Percentiles rank a stretch among this genome's conserved stretches.
Evolutionary conservation across 1,139 yeast genomes (phyloP).

Genomic region (Candida sp.): DNA sequence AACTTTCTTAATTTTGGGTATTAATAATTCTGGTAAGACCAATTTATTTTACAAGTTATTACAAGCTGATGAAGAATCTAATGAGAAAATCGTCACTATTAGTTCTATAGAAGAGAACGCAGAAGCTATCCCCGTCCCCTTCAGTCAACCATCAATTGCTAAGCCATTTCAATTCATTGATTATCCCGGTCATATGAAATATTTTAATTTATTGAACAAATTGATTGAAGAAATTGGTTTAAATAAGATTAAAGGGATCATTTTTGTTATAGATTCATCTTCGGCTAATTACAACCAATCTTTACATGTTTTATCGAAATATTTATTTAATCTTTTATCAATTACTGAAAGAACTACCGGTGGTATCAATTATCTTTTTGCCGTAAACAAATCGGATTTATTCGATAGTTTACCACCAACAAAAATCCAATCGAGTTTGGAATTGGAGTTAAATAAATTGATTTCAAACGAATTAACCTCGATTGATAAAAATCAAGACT

Average conservation of each 20-base stretch:
- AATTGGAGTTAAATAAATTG: conserved; percentile 58
- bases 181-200: conserved; percentile 83
- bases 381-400: conserved; percentile 79
- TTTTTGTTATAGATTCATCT: conserved; percentile 69
- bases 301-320: conserved; percentile 38
- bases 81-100: conserved; percentile 21
- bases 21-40: conserved; percentile 75
- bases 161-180: conserved; percentile 56
- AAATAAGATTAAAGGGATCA: conserved; percentile 54
- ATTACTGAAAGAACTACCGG: conserved; percentile 56
- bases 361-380: conserved; percentile 71
- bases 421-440: conserved; percentile 57
- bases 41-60: conserved; percentile 44
- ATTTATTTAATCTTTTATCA: conserved; percentile 51
- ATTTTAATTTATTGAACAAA: conserved; percentile 48
- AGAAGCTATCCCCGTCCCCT: conserved; percentile 27
- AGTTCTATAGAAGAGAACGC: conserved; percentile 43
- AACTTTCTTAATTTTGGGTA: conserved; percentile 70
- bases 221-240: conserved; percentile 44
- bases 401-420: conserved; percentile 75
- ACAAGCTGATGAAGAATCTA: conserved; percentile 3
- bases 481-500: conserved; percentile 14
- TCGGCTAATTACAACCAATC: conserved; percentile 21
- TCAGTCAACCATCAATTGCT: conserved; percentile 28
- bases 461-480: conserved; percentile 41